phyloP scores from a whole-genome alignment of 192 early-diverging fungal species.

The Spizellomyces sp. region DNA sequence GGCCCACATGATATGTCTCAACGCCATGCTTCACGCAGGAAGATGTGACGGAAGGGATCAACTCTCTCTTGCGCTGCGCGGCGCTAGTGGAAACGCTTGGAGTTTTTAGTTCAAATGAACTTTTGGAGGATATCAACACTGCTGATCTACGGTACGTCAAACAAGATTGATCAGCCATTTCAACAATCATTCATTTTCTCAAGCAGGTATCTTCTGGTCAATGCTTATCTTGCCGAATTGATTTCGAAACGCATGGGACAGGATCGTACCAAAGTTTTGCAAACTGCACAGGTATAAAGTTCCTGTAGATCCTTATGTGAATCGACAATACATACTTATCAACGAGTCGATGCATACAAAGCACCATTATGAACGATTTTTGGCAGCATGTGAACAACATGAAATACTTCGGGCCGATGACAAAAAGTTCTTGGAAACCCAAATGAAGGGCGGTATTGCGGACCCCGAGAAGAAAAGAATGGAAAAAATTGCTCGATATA shows the following conservation, averaged over 20 bases:
- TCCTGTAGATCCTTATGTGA: no score
- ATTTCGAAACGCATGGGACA: conserved; percentile 43
- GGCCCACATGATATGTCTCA: neutral
- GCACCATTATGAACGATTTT: conserved; percentile 41
- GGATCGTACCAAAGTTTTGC: conserved; percentile 49
- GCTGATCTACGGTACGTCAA: conserved; percentile 64
- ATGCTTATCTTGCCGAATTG: conserved; percentile 62
- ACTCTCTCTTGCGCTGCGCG: conserved; percentile 45
- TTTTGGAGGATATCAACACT: conserved; percentile 83
- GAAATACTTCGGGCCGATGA: conserved; percentile 40
- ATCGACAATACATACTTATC: neutral
- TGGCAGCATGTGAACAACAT: conserved; percentile 31
- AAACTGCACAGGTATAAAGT: conserved; percentile 46
- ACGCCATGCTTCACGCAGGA: conserved; percentile 26
- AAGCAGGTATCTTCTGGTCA: conserved; percentile 56
- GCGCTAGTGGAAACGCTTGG: conserved; percentile 59
- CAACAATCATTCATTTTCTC: neutral
- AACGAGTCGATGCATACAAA: neutral
- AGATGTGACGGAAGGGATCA: conserved; percentile 53
- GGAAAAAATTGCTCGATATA: conserved; percentile 75
- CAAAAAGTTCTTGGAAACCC: conserved; percentile 38
- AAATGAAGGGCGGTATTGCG: conserved; percentile 18
- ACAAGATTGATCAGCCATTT: neutral
- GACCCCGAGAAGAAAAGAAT: conserved; percentile 61
- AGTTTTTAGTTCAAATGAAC: conserved; percentile 87